Evolutionary conservation across 768 basidiomycete species (phyloP).

Genomic region (Pleurotus pulmonarius): DNA sequence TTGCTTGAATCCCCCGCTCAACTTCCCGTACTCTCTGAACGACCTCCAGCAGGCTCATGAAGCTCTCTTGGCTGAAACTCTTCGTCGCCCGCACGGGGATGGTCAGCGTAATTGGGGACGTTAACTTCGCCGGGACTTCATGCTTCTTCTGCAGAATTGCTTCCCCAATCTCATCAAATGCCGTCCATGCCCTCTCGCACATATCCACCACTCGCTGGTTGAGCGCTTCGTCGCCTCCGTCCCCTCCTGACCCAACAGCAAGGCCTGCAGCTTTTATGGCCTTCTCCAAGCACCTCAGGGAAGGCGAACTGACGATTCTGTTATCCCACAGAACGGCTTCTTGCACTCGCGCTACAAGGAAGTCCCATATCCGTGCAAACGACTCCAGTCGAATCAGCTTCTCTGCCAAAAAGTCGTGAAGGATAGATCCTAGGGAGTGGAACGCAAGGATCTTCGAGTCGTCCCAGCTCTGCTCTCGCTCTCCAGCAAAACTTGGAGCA

Average conservation of each 20-base stretch:
- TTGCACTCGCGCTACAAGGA: slow-evolving; percentile 70
- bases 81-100: slow-evolving; percentile 17
- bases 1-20: slow-evolving; percentile 41
- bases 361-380: slow-evolving; percentile 70
- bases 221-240: slow-evolving; percentile 18
- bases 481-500: slow-evolving; percentile 3
- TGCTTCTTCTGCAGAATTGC: slow-evolving; percentile 35
- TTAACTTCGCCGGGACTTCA: slow-evolving; percentile 12
- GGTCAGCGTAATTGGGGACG: slow-evolving; percentile 5
- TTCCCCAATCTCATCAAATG: slow-evolving; percentile 63
- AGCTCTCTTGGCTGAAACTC: slow-evolving; percentile 80
- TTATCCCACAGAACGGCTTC: slow-evolving; percentile 67
- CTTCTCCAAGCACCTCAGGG: slow-evolving; percentile 79
- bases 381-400: slow-evolving; percentile 72
- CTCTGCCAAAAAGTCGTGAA: slow-evolving; percentile 71
- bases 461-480: slow-evolving; percentile 60
- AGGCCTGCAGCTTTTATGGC: slow-evolving; percentile 54
- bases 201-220: slow-evolving; percentile 40
- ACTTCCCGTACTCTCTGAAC: slow-evolving; percentile 56
- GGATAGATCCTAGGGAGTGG: slow-evolving; percentile 78
- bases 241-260: slow-evolving; percentile 21
- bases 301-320: slow-evolving; percentile 73
- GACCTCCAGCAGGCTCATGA: slow-evolving; percentile 77
- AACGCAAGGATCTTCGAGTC: slow-evolving; percentile 86
- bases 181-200: slow-evolving; percentile 66